Conservation (phyloP, 371 early-diverging fungal genomes). For the Dichotomocladium elegans region DNA sequence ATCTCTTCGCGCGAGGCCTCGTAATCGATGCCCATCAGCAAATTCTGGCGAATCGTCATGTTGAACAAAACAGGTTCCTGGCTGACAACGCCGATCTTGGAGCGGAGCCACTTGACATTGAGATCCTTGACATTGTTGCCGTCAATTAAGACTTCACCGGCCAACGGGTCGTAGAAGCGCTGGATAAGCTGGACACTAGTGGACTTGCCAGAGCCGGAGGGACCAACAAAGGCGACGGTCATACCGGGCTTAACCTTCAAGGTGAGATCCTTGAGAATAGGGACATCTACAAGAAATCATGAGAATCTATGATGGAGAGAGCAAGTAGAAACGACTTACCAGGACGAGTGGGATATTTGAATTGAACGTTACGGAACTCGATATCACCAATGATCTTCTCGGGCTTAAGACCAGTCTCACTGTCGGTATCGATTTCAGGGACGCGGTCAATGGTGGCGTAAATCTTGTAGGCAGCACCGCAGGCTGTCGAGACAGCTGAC, state of each 20-base stretch:
- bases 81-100: constrained; percentile 76
- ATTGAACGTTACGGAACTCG: constrained; percentile 65
- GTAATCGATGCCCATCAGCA: constrained; percentile 53
- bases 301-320: too few relatives aligned
- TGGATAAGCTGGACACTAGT: constrained; percentile 82
- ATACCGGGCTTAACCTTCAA: constrained; percentile 66
- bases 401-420: constrained; percentile 52
- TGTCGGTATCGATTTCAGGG: constrained; percentile 60
- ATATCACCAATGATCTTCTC: constrained; percentile 59
- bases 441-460: constrained; percentile 76
- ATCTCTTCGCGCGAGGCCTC: constrained; percentile 33
- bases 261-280: constrained; percentile 53
- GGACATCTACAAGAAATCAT: constrained; percentile 62
- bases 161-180: constrained; percentile 79
- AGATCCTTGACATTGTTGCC: constrained; percentile 60
- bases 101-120: constrained; percentile 68
- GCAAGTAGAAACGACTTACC: too few relatives aligned
- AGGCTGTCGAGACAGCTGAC: constrained; percentile 55
- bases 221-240: constrained; percentile 73
- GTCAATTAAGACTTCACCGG: constrained; percentile 62
- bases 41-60: constrained; percentile 73
- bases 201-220: constrained; percentile 85
- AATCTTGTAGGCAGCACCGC: constrained; percentile 64
- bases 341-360: constrained; percentile 70
- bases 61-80: constrained; percentile 87